Evolutionary conservation across 805 yeast genomes (phyloP), one percentile per base, ranked within the genome.

Genomic region (Suhomyces sp.): DNA sequence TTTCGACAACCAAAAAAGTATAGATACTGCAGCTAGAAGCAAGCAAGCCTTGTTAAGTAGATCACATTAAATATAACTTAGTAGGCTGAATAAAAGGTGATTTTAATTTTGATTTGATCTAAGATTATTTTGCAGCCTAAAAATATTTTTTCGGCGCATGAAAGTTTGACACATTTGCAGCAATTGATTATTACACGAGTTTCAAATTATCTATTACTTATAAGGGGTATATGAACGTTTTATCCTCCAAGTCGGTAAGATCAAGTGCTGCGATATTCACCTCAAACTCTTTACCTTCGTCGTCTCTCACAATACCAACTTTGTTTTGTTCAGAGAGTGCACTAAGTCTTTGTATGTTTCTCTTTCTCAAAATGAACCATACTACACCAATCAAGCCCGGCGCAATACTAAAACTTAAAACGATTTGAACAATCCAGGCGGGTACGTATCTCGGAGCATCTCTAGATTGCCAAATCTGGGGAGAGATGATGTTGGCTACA

Each of bases 351-450:
- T 67, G 62, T 1, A 49, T 60, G 54, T 83, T 83, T 60, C 86
- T 72, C 50, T 59, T 66, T 21, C 60, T 66, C 46, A 83, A 63
- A 39, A 82, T 71, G 52, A 52, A 70, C 69, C 81, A 72, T 39
- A 79, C 78, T 2, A 77, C 66, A 3, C 76, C 48, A 4, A 78
- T 69, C 15, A 78, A 29, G 2, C 68, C 44, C 3, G 86, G 84
- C 0, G 84, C 78, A 9, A 67, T 41, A 37, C 70, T 64, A 60
- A 79, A 82, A 8, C 81, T 72, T n/a, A 80, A 56, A 9, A 80
- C 82, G 47, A 81, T 78, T 59, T 81, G 86, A 9, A 80, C 82
- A 49, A 75, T 68, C 86, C 86, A 62, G 10, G 69, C 65, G 4
- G 64, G 59, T 17, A 56, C 54, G 39, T 63, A 66, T 13, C 60